Percentiles rank a stretch among this genome's conserved stretches.
Evolutionary conservation across 805 yeast genomes (phyloP).

Genomic region (Sugiyamaella americana): DNA sequence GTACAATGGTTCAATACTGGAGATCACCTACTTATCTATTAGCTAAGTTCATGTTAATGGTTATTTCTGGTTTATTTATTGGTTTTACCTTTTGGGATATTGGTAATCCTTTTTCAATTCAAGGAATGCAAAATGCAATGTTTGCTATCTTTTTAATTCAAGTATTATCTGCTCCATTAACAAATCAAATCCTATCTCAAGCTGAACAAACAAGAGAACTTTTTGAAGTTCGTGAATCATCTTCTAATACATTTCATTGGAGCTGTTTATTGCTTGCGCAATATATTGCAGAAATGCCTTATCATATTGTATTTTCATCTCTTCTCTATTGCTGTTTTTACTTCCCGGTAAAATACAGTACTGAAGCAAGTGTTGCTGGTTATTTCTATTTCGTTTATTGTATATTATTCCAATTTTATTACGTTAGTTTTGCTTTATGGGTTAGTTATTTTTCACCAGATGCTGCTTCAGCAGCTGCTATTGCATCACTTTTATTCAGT

Average conservation of each 20-base stretch:
- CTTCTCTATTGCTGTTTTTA: constrained; percentile 49
- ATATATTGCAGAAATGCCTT: constrained; percentile 55
- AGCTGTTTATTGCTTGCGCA: constrained; percentile 49
- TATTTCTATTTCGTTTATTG: constrained; percentile 46
- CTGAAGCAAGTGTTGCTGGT: constrained; percentile 44
- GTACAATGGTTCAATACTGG: constrained; percentile 45
- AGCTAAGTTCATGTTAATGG: constrained; percentile 49
- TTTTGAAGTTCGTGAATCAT: constrained; percentile 64
- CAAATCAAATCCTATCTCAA: constrained; percentile 58
- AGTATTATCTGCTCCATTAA: constrained; percentile 49
- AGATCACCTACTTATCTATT: constrained; percentile 58
- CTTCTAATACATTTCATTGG: constrained; percentile 73
- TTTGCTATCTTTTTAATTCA: constrained; percentile 56
- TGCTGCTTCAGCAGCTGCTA: constrained; percentile 59
- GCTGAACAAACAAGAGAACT: constrained; percentile 54
- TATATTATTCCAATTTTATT: constrained; percentile 46
- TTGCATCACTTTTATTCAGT: constrained; percentile 50
- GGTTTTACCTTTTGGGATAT: constrained; percentile 69
- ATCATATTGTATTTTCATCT: constrained; percentile 44
- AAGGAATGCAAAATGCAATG: constrained; percentile 55
- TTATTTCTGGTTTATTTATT: constrained; percentile 52
- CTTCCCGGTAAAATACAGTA: constrained; percentile 41
- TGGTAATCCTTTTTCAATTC: constrained; percentile 35
- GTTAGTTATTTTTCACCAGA: constrained; percentile 55
- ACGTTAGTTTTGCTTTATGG: constrained; percentile 49